Evolutionary conservation across 306 rosid species (phyloP), one percentile per base, ranked within the genome.

Genomic region (Trifolium subterraneum): DNA sequence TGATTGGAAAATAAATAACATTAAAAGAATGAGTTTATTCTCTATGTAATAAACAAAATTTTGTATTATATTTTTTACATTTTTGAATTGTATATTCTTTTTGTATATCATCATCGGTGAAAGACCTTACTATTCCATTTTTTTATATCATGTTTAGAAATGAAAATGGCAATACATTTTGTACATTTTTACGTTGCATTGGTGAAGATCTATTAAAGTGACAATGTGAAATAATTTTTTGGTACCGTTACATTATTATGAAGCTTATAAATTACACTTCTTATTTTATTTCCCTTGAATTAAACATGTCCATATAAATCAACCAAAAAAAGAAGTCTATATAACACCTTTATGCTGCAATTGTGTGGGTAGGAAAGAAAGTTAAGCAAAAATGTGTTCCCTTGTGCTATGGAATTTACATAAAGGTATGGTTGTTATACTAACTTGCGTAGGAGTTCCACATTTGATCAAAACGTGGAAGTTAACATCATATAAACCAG

Each of bases 1-100:
- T 76, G 76, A 75, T 83, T 41, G 12, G 25, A 68, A 76, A 55
- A 35, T 68, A 55, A 14, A 5, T 18, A 27, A 10, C 59, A 7
- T 48, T 35, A 59, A 63, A 25, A 71, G n/a, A 38, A 52, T 35
- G 10, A 72, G 44, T 44, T 41, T 11, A 67, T 29, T 61, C 50
- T 14, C 19, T 58, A 0, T 68, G 52, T 38, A 31, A 50, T n/a
- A 20, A 31, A 65, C 45, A 66, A 45, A 66, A 45, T 55, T 48
- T 62, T 69, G 60, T 54, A 20, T 54, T 54, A 19, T 54, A 9
- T 18, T 68, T 68, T 68, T 11, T 16, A 20, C 29, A 19, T 65
- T 14, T 25, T 20, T 51, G 18, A 73, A n/a, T 31, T 68, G 74
- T 78, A 64, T 18, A 12, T 42, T 36, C 2, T 36, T 36, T 36